Percentiles rank a stretch among this genome's conserved stretches.
Conservation (phyloP, 2,329 filamentous ascomycete genomes). For the Passalora sequoiae region DNA sequence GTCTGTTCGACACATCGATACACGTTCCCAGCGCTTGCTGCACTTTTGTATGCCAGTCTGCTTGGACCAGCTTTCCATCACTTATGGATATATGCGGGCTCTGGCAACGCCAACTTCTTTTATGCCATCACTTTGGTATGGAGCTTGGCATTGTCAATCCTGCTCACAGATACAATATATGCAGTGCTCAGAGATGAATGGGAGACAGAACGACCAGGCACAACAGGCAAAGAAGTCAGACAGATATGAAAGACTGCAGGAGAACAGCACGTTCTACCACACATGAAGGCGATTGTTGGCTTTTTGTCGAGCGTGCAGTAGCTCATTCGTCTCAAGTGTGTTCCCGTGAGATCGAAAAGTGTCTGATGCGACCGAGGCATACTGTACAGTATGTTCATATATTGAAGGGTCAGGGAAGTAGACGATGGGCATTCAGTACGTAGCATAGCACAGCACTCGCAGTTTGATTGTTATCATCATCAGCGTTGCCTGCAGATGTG, state of each 20-base stretch:
- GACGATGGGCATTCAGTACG: too few relatives aligned
- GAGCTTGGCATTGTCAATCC: slow-evolving; percentile 81
- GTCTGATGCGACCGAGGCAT: too few relatives aligned
- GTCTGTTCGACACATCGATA: slow-evolving; percentile 70
- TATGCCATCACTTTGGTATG: slow-evolving; percentile 99
- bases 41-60: slow-evolving; percentile 79
- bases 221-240: slow-evolving; percentile 79
- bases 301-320: too few relatives aligned
- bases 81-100: slow-evolving; percentile 96
- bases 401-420: too few relatives aligned
- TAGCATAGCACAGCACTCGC: too few relatives aligned
- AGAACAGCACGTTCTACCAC: too few relatives aligned
- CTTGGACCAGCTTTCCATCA: slow-evolving; percentile 94
- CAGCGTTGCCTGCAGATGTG: too few relatives aligned
- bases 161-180: slow-evolving; percentile 84
- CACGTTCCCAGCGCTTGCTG: slow-evolving; percentile 77
- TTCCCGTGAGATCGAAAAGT: too few relatives aligned
- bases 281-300: too few relatives aligned
- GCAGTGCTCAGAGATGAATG: slow-evolving; percentile 87
- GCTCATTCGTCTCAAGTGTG: too few relatives aligned
- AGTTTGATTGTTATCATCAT: too few relatives aligned
- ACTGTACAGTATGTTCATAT: too few relatives aligned
- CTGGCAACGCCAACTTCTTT: slow-evolving; percentile 98
- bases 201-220: slow-evolving; percentile 85
- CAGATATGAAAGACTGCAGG: slow-evolving; percentile 52